Conservation (phyloP, 139 green algal species). For the Chlorella vulgaris region DNA sequence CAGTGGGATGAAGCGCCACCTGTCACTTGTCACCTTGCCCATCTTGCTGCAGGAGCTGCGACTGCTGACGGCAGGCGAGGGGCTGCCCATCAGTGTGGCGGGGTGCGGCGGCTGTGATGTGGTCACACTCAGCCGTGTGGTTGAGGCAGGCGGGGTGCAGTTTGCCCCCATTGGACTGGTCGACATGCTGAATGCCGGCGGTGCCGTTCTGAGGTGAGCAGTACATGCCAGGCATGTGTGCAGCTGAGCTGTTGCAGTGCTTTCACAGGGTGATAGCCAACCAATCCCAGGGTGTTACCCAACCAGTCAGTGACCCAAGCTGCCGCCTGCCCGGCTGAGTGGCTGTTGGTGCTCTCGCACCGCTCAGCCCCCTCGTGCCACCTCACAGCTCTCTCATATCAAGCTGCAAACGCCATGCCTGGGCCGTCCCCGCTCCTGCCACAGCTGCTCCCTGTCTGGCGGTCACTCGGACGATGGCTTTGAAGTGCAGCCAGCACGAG, state of each 20-base stretch:
- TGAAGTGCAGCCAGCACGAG: conserved; percentile 10
- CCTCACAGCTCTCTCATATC: too few relatives aligned
- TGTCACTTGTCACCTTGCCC: neutral
- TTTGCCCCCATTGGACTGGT: conserved; percentile 71
- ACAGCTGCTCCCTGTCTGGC: conserved; percentile 10
- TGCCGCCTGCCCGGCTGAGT: too few relatives aligned
- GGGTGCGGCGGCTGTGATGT: conserved; percentile 29
- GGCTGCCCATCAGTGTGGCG: neutral
- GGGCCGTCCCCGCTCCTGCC: neutral
- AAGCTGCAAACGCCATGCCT: too few relatives aligned
- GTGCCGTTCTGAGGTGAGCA: conserved; percentile 57
- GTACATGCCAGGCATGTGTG: neutral
- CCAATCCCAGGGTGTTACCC: too few relatives aligned
- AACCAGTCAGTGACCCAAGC: too few relatives aligned
- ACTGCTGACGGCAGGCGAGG: neutral
- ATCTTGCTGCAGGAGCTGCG: conserved; percentile 6
- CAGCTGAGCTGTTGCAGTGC: neutral
- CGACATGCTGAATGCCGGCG: conserved; percentile 80
- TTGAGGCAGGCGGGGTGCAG: conserved; percentile 21
- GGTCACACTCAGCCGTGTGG: conserved; percentile 45
- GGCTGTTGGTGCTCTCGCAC: neutral
- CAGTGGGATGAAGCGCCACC: too few relatives aligned
- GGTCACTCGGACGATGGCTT: conserved; percentile 16
- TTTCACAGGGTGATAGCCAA: too few relatives aligned
- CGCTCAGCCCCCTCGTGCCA: too few relatives aligned